Base-by-base conservation (phyloP, 371 early-diverging fungal genomes). In the Mucor saturninus region DNA sequence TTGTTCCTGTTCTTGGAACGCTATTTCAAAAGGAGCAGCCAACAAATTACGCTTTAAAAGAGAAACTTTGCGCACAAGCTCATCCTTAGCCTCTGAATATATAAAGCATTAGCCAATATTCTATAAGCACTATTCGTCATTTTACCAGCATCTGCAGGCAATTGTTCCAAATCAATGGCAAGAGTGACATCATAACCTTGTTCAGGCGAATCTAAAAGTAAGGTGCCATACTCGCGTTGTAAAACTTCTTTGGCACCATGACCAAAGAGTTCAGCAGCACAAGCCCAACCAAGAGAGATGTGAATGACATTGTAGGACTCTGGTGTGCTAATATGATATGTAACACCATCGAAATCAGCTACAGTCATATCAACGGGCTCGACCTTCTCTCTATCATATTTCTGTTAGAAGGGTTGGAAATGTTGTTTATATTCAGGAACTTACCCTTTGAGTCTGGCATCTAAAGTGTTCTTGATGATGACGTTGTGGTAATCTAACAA, bases 291-390 rank as follows among this genome's bases (percentile, higher is more conserved):
- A 61, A 97, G 88, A 2, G 96, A 95, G 53, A 98, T 77, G 32
- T 71, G 73, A 40, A 93, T 70, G 64, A 92, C 71, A 31, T 78
- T 73, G 68, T 92, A 94, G 54, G 83, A 73, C 60, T 88, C 91
- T 13, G 90, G 85, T 7, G 95, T 95, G 29, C 90, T 77, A 61
- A 97, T 69, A 64, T 86, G 87, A 80, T 95, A 98, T 9, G 85
- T 77, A 38, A 97, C 97, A 49, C 95, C 95, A 79, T 98, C 98
- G 80, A 97, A 97, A 77, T 98, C 98, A 43, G 94, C 94, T 51
- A 96, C 81, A 45, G 85, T 89, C 72, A 95, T 84, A 68, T 88
- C 86, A 45, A 95, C 68, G n/a, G 87, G 81, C 56, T 94, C 95
- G n/a, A 88, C 85, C 73, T 93, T 90, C 56, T 88, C 91, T 65